Evolutionary conservation across 352 stramenopile genomes (phyloP), one percentile per base, ranked within the genome.

Genomic region (Globisporangium parvum): DNA sequence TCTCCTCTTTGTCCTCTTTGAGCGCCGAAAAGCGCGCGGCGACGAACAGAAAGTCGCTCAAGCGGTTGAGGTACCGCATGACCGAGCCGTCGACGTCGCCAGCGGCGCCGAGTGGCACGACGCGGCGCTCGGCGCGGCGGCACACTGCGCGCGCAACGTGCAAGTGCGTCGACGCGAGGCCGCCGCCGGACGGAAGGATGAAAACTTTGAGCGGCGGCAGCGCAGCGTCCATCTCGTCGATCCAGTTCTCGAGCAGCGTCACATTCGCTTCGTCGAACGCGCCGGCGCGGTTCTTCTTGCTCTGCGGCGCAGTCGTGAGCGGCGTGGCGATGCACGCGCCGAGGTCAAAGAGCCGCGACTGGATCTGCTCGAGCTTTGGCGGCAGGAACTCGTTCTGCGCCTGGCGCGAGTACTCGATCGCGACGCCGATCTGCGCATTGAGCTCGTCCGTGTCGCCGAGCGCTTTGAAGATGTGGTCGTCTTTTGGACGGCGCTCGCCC

Each of bases 361-460:
- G 90, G 57, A 97, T 91, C 47, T 93, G 65, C 58, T 85, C 68
- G n/a, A 97, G 73, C 51, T 85, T 67, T 18, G 67, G 61, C 26
- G 74, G 77, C 35, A 96, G 60, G 31, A 70, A 72, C 15, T 51
- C 73, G 62, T 83, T 77, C 55, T 53, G 41, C 1, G 57, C 63
- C 14, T 62, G 51, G 28, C 69, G 70, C 60, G 70, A 42, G 60
- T 76, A 69, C 69, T 90, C 76, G 47, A 88, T 71, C 15, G 71
- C 77, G 48, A 90, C 64, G 55, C 74, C 78, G 49, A 86, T 80
- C 56, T 83, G 75, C 55, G 68, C 85, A 65, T 97, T 97, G 21
- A 96, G 82, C 69, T 97, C 90, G 59, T 97, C 90, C 35, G 87
- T 95, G 69, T 93, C 85, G 37, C 90, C 90, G 47, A 97, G 78